These are phyloP conservation scores for Trichoderma sp. DNA, from an alignment of 2,329 filamentous ascomycete species.

Conservation along the genomic window DNA sequence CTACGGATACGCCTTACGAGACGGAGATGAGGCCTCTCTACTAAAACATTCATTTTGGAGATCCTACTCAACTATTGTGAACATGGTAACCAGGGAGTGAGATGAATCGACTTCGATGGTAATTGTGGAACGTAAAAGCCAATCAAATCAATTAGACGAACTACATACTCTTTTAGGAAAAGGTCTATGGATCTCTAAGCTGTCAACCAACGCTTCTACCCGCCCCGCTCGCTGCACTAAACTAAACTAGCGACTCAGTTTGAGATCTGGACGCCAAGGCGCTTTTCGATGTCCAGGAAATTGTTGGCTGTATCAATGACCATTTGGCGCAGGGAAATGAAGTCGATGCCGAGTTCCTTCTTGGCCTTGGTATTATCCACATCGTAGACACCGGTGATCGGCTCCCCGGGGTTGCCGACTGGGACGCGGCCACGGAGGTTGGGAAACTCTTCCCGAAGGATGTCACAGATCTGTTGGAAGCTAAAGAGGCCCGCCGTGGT, in stretches of 20 bases:
- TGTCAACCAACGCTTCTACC: neutral
- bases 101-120: neutral
- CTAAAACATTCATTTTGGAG: neutral
- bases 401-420: slow-evolving; percentile 21
- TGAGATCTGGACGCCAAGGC: neutral
- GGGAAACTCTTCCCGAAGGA: slow-evolving; percentile 51
- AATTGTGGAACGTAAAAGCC: neutral
- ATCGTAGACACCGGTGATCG: neutral
- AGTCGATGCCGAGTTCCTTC: slow-evolving; percentile 13
- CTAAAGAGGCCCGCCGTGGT: slow-evolving; percentile 28
- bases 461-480: slow-evolving; percentile 45
- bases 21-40: neutral
- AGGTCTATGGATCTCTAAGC: neutral
- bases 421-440: slow-evolving; percentile 52
- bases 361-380: slow-evolving; percentile 4
- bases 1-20: neutral
- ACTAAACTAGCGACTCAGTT: neutral
- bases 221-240: neutral
- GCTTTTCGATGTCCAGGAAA: neutral
- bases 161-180: neutral
- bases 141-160: slow-evolving; percentile 4
- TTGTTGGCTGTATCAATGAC: slow-evolving; percentile 14
- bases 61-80: neutral
- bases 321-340: neutral
- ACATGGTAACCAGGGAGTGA: neutral